phyloP scores from a whole-genome alignment of 2,329 filamentous ascomycete genomes.

The Parasarocladium wereldwijsianum region DNA sequence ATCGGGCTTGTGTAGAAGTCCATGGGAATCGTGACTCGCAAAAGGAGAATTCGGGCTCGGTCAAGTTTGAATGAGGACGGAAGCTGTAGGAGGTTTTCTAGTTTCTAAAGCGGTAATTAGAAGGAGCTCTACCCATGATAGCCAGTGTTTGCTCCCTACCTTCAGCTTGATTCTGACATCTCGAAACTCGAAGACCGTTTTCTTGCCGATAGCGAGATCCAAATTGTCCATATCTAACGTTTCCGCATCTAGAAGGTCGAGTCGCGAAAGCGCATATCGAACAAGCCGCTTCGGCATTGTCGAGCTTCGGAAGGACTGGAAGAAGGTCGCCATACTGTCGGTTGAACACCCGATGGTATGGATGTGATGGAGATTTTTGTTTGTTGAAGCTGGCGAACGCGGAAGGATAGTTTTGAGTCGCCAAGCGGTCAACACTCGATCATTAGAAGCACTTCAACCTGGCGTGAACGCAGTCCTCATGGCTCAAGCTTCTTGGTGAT shows the following conservation, averaged over 20 bases:
- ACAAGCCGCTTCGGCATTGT: constrained; percentile 82
- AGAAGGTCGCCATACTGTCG: constrained; percentile 52
- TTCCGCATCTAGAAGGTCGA: constrained; percentile 80
- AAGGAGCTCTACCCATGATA: neutral
- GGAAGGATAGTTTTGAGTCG: too few species aligned
- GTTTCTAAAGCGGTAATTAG: constrained; percentile 43
- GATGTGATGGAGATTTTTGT: constrained; percentile 8
- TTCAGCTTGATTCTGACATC: constrained; percentile 72
- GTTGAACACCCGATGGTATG: too few species aligned
- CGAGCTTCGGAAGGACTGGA: constrained; percentile 49
- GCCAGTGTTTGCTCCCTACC: constrained; percentile 37
- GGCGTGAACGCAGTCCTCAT: too few species aligned
- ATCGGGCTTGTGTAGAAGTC: constrained; percentile 81
- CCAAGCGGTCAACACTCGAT: too few species aligned
- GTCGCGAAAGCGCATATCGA: constrained; percentile 66
- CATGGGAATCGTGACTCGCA: constrained; percentile 73
- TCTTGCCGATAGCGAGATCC: constrained; percentile 68
- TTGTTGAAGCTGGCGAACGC: too few species aligned
- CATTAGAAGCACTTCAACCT: too few species aligned
- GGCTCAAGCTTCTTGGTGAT: too few species aligned
- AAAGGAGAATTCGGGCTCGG: constrained; percentile 58
- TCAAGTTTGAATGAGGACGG: constrained; percentile 57
- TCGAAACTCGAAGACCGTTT: constrained; percentile 70
- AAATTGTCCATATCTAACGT: constrained; percentile 75
- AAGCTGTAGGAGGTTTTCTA: constrained; percentile 59